Percentiles rank a stretch among this genome's conserved stretches.
Conservation (phyloP, 176 grass and related monocot species). For the Raddia distichophylla region DNA sequence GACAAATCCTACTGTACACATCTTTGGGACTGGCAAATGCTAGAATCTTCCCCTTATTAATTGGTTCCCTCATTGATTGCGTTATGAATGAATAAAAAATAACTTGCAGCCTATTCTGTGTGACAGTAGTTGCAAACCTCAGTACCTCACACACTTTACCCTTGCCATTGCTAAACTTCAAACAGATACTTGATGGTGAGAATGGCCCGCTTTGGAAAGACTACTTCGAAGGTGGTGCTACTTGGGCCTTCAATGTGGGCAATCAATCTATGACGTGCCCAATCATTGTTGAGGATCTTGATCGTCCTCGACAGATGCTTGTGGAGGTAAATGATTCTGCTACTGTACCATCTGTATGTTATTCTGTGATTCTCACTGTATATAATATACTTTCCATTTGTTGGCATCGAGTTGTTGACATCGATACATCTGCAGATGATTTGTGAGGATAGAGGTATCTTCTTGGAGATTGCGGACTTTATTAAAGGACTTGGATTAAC, state of each 20-base stretch:
- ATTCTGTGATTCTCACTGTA: conserved; percentile 1
- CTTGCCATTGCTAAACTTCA: conserved; percentile 5
- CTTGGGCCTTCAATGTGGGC: conserved; percentile 84
- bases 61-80: background rate
- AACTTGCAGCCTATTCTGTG: conserved; percentile 19
- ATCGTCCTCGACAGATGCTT: conserved; percentile 75
- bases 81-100: background rate
- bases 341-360: conserved; percentile 20
- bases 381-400: conserved; percentile 21
- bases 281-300: conserved; percentile 84
- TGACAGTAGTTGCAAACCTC: conserved; percentile 25
- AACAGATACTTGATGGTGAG: conserved; percentile 64
- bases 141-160: conserved; percentile 1
- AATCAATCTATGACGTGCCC: conserved; percentile 75
- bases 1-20: too few relatives aligned
- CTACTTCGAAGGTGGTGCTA: conserved; percentile 78
- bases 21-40: too few relatives aligned
- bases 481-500: conserved; percentile 83
- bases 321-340: conserved; percentile 65
- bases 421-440: conserved; percentile 57
- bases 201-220: conserved; percentile 70
- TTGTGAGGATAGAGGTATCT: conserved; percentile 79
- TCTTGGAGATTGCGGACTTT: conserved; percentile 86
- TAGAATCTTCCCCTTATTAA: too few relatives aligned
- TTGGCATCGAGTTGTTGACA: conserved; percentile 34